Percentiles rank a stretch among this genome's conserved stretches.
Evolutionary conservation across 75 land plant species (phyloP).

Genomic region (Sequoia sempervirens): DNA sequence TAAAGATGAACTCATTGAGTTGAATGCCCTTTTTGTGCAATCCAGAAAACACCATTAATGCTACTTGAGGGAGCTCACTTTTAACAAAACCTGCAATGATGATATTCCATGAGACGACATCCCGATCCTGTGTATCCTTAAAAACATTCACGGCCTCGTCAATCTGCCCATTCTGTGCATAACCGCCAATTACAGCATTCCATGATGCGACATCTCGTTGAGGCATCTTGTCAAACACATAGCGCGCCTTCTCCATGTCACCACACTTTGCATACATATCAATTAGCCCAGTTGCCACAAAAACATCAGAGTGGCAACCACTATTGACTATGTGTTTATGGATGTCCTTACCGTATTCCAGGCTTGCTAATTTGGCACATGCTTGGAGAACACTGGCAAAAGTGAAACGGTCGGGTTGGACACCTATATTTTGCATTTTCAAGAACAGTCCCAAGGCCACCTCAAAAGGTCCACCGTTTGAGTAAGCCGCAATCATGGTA

Average conservation of each 20-base stretch:
- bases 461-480: conserved; percentile 13
- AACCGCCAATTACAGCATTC: conserved; percentile 19
- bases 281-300: conserved; percentile 8
- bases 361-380: background rate
- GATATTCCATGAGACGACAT: conserved; percentile 12
- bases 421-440: conserved; percentile 28
- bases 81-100: conserved; percentile 5
- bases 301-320: conserved; percentile 5
- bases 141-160: conserved; percentile 13
- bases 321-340: background rate
- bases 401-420: background rate
- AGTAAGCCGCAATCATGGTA: conserved; percentile 32
- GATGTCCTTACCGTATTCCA: background rate
- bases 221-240: conserved; percentile 14
- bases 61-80: conserved; percentile 1
- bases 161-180: conserved; percentile 10
- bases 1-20: background rate
- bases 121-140: background rate
- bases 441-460: conserved; percentile 29
- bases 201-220: conserved; percentile 13
- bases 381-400: conserved; percentile 1
- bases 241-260: conserved; percentile 4
- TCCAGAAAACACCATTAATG: conserved; percentile 6
- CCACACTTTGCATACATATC: conserved; percentile 19
- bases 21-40: background rate